Conservation (phyloP, 2,329 filamentous ascomycete genomes). For the Lachnellula willkommii region DNA sequence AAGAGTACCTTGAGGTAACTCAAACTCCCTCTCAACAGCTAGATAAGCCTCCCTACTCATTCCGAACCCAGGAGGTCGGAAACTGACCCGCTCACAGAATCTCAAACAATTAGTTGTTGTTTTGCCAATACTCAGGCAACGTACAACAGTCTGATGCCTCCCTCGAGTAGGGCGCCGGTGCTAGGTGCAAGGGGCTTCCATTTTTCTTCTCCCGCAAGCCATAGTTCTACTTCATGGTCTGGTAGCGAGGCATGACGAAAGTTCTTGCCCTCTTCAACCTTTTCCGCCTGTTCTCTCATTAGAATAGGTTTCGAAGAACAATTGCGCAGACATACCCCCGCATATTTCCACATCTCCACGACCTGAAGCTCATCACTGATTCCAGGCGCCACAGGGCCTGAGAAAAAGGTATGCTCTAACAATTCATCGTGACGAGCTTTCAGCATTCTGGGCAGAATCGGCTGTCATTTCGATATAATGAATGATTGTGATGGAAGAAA, state of each 20-base stretch:
- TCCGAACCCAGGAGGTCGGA: constrained; percentile 1
- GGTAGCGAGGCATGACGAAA: background rate
- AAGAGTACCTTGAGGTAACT: background rate
- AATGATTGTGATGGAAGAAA: too few species aligned
- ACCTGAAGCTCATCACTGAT: background rate
- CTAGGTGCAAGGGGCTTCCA: background rate
- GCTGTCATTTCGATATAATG: background rate
- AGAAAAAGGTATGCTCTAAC: background rate
- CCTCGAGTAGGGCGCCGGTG: background rate
- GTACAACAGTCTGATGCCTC: background rate
- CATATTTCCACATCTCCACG: background rate
- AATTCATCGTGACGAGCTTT: background rate
- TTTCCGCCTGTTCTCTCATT: background rate
- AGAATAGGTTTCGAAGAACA: background rate
- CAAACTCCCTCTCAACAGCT: background rate
- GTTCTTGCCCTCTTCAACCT: background rate
- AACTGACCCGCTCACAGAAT: background rate
- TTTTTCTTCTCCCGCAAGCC: background rate
- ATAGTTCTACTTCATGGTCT: background rate
- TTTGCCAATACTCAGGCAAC: background rate
- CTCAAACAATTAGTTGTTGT: background rate
- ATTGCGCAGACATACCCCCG: background rate
- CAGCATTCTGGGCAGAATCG: background rate
- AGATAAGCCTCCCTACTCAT: constrained; percentile 4
- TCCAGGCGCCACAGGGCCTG: background rate